Percentiles rank a stretch among this genome's conserved stretches.
Conservation (phyloP, 2,329 filamentous ascomycete species). For the Xylariomycetidae sp. region DNA sequence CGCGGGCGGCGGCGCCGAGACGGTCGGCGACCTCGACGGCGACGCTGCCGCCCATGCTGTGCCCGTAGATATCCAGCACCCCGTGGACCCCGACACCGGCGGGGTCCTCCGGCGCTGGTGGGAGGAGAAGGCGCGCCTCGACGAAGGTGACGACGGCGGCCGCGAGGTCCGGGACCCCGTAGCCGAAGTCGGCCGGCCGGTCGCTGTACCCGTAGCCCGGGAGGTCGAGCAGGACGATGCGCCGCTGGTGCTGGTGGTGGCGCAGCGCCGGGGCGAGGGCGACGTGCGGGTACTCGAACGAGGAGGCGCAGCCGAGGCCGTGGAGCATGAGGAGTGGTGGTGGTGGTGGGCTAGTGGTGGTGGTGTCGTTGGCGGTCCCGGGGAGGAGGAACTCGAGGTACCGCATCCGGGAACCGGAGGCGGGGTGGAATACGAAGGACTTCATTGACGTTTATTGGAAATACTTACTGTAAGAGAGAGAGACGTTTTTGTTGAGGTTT, state of each 20-base stretch:
- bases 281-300: slow-evolving; percentile 1
- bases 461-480: too few species aligned
- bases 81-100: too few species aligned
- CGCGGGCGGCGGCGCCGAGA: neutral
- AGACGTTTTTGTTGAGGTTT: too few species aligned
- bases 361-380: too few species aligned
- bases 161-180: neutral
- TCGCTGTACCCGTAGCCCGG: slow-evolving; percentile 2
- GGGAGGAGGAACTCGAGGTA: neutral
- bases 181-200: slow-evolving; percentile 1
- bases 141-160: neutral
- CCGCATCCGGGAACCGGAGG: neutral
- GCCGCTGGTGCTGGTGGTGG: too few species aligned
- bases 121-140: neutral
- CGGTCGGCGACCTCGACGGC: neutral
- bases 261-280: neutral
- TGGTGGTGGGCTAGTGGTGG: too few species aligned
- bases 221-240: neutral
- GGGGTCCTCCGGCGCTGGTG: too few species aligned
- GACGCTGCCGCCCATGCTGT: slow-evolving; percentile 1
- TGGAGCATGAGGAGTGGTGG: slow-evolving; percentile 2
- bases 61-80: neutral
- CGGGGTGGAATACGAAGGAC: slow-evolving; percentile 1
- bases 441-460: slow-evolving; percentile 2
- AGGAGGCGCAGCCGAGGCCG: slow-evolving; percentile 1